Evolutionary conservation across 2,329 filamentous ascomycete genomes (phyloP), one percentile per base, ranked within the genome.

Genomic region (Fusarium clavum): DNA sequence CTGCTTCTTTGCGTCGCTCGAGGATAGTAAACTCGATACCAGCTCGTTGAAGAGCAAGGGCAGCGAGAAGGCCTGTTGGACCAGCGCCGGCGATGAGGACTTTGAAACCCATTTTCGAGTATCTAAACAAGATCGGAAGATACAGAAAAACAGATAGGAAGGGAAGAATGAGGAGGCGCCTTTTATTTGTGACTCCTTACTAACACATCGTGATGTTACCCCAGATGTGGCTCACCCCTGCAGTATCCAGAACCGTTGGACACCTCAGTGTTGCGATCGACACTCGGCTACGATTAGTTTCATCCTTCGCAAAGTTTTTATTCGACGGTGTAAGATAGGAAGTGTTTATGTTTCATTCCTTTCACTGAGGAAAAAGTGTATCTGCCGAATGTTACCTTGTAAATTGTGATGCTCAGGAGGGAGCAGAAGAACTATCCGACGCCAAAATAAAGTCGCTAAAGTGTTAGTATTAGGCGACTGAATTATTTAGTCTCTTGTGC

Each of bases 61-160:
- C 65, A 1, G 59, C 54, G 1, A 69, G 48, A 9, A 69, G 65
- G 20, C 65, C 65, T 0, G 54, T 64, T 4, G 65, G 65, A 0
- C 65, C 65, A 3, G 65, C 65, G 14, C 65, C 65, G 1, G 60
- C 47, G 4, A 69, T 69, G 22, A 69, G 59, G 1, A 64, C 64
- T 18, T 60, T 69, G 25, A 69, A 69, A 6, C 24, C 41, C 65
- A 69, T 69, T 34, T 38, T 34, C 1, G 11, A 7, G 7, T 10
- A 11, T 12, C 12, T n/a, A 24, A 46, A 45, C 24, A 29, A 11
- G 10, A 27, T 10, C 9, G 8, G 3, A 27, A 27, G 25, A 27
- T 10, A 11, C 27, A 11, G 10, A 29, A 10, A 11, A 29, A 10
- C 27, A 12, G 27, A 29, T 5, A 12, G 27, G 11, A 13, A n/a